Base-by-base conservation (phyloP, 2,329 filamentous ascomycete species). In the Drechmeria coniospora region DNA sequence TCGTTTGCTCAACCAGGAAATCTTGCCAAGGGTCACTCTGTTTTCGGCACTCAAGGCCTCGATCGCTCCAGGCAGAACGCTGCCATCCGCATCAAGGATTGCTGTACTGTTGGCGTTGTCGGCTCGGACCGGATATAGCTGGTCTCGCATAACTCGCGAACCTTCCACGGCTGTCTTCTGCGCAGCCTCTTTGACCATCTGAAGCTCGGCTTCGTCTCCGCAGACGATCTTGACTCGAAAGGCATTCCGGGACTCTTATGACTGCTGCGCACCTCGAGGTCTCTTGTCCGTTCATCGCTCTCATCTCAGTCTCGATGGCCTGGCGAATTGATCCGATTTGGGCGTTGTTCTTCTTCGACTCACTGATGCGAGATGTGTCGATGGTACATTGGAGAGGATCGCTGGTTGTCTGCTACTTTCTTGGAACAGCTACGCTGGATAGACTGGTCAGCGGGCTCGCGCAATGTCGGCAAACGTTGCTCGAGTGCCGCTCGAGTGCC, bases 181-280 rank as follows among this genome's bases (percentile, higher is more conserved):
- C 13, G 26, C 26, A 16, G 26, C 26, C n/a, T 28, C 26, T 12
- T 28, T 28, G 26, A 28, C 26, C 20, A 13, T 11, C 19, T 28
- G 11, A 11, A 28, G 19, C 15, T 28, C 19, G 19, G 16, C 15
- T 22, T 28, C 19, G n/a, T 26, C 24, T 26, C 24, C 15, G 14
- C 14, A 26, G 24, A 26, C 15, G 12, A 26, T 15, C 24, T 26
- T 26, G 9, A 26, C n/a, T 5, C 24, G 24, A 7, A 14, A 8
- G 7, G n/a, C n/a, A 16, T 15, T 17, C 24, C 24, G 14, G 15
- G 24, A 8, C 7, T 26, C 24, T 16, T 15, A 26, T 15, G 5
- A 26, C 24, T 17, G 14, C 14, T 8, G 24, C 24, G 24, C 14
- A 26, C n/a, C 24, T 15, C 24, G 7, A 26, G 15, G 24, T 16